Conservation (phyloP, 75 land plant genomes). For the Pinus tabuliformis region DNA sequence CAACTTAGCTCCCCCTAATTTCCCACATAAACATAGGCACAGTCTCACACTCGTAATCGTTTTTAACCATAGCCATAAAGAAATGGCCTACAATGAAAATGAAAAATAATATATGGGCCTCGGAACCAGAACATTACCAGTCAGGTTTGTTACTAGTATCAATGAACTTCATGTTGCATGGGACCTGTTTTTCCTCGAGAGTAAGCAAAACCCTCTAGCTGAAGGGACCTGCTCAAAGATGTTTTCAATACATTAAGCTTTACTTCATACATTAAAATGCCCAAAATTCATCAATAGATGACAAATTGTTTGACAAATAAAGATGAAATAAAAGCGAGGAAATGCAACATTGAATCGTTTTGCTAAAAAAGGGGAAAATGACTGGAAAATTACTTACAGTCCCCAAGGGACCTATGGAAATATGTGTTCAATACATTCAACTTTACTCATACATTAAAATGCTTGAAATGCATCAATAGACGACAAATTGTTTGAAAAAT, state of each 20-base stretch:
- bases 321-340: neutral
- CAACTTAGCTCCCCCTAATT: no score
- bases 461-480: neutral
- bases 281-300: neutral
- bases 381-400: constrained; percentile 41
- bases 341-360: neutral
- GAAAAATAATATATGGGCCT: no score
- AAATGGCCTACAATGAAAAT: no score
- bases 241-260: neutral
- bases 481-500: neutral
- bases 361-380: neutral
- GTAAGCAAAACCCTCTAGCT: no score
- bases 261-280: neutral
- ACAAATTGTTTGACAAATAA: neutral
- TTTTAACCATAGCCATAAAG: no score
- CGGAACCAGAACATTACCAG: no score
- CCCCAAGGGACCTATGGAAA: constrained; percentile 80
- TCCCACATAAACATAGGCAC: no score
- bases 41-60: no score
- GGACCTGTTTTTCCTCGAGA: no score
- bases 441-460: neutral
- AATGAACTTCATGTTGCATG: no score
- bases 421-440: neutral
- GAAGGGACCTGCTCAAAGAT: no score
- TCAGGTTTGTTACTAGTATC: no score